Percentiles rank a stretch among this genome's conserved stretches.
These are phyloP conservation scores for Pseudocercospora vitis DNA, from an alignment of 2,329 filamentous ascomycete genomes.

Conservation along the genomic window DNA sequence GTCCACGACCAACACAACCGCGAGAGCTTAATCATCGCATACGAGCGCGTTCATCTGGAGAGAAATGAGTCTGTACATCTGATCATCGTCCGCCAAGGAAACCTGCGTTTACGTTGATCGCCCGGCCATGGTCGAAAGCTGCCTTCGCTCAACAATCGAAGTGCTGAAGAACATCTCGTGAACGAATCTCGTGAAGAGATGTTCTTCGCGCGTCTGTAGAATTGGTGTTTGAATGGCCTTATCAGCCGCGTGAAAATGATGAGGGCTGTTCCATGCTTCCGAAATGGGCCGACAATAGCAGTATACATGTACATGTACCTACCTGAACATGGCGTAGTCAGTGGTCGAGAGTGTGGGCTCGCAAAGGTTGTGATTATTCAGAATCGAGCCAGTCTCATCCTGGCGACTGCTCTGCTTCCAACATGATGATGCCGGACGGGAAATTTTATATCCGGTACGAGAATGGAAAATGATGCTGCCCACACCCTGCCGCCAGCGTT, in stretches of 20 bases:
- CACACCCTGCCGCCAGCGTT: not conserved
- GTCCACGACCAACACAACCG: too few species aligned
- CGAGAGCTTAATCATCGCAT: too few species aligned
- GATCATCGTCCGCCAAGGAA: too few species aligned
- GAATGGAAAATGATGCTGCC: not conserved
- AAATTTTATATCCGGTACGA: not conserved
- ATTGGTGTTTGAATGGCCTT: too few species aligned
- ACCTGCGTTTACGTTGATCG: too few species aligned
- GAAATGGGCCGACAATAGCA: not conserved
- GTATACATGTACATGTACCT: not conserved
- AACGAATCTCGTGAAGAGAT: too few species aligned
- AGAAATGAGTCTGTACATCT: too few species aligned
- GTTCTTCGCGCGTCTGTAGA: not conserved
- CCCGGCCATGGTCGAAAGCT: too few species aligned
- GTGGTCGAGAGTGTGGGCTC: not conserved
- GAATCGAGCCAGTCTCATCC: not conserved
- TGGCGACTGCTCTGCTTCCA: not conserved
- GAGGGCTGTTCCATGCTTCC: not conserved
- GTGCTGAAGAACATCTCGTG: too few species aligned
- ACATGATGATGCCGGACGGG: not conserved
- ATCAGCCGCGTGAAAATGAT: too few species aligned
- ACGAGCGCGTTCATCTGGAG: too few species aligned
- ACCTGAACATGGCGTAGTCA: conserved; percentile 5
- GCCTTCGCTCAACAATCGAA: too few species aligned
- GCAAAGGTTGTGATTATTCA: not conserved